Base-by-base conservation (phyloP, 106 monocot species). In the Triglochin maritima region DNA sequence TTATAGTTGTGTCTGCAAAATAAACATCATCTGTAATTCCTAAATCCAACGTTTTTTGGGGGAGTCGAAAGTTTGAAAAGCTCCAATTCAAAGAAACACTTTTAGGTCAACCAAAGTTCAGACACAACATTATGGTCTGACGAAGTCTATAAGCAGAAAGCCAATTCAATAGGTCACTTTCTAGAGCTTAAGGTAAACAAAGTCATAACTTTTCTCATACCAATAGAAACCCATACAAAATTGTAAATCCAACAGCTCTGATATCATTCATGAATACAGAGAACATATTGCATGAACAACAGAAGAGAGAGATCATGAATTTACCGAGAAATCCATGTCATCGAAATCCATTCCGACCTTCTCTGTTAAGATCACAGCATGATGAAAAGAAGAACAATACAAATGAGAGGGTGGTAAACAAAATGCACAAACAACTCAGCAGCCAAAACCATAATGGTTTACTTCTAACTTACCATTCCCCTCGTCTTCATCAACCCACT, bases 401-500 rank as follows among this genome's bases (percentile, higher is more conserved):
- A 3, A 9, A 45, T 7, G 4, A 46, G 10, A 4, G 5, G 11
- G 6, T 46, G 3, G 4, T 2, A 61, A 17, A 6, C 43, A 52
- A 53, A 17, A n/a, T 17, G 5, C 6, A 13, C 2, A 62, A 54
- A 46, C 29, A 29, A 29, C 29, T 29, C 1, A 14, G 0, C 8
- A 17, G 9, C 5, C 12, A 15, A 47, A 56, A 48, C 3, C 17
- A 63, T 59, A 9, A 29, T 54, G 9, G 47, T 44, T 5, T 16
- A 10, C 52, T 9, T 49, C 9, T 51, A 43, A 4, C 46, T 47
- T 6, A 4, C 56, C 44, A 70, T 11, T 47, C 9, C 74, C 65
- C 13, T 82, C 85, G 11, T 93, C 93, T 76, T 93, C 93, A 78
- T 93, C 93, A 13, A 89, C 48, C 93, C 93, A 93, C 73, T 80